These are phyloP conservation scores for Calocera cornea DNA, from an alignment of 768 basidiomycete species.

Conservation along the genomic window DNA sequence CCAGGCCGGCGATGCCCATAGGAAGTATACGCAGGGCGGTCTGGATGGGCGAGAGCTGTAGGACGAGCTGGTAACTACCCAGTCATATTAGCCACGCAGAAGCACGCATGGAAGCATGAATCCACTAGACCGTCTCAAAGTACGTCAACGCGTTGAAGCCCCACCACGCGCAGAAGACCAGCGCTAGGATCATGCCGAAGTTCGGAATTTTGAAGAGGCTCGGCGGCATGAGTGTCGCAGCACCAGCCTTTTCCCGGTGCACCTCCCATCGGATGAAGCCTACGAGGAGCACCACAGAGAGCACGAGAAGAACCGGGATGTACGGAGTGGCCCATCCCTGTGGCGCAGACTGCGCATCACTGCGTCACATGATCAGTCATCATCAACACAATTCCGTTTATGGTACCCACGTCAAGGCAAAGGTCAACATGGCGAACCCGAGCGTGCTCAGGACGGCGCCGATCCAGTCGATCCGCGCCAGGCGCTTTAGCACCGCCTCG, in stretches of 20 bases:
- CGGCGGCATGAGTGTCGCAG: neutral
- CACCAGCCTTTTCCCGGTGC: neutral
- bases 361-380: neutral
- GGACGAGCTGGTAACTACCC: slow-evolving; percentile 25
- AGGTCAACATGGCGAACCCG: neutral
- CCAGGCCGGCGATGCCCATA: slow-evolving; percentile 24
- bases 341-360: neutral
- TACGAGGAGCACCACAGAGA: neutral
- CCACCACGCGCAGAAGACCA: slow-evolving; percentile 26
- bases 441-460: neutral
- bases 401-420: neutral
- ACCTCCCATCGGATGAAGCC: neutral
- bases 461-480: neutral
- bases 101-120: neutral
- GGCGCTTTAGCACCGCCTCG: neutral
- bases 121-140: slow-evolving; percentile 24
- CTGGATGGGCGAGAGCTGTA: slow-evolving; percentile 20
- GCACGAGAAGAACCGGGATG: neutral
- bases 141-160: slow-evolving; percentile 25
- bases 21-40: slow-evolving; percentile 26
- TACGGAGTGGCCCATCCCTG: neutral
- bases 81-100: neutral
- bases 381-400: too few species aligned
- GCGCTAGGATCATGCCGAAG: slow-evolving; percentile 13
- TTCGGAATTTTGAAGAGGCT: neutral